Conservation (phyloP, 163 green algal genomes). For the Volvox carteri region DNA sequence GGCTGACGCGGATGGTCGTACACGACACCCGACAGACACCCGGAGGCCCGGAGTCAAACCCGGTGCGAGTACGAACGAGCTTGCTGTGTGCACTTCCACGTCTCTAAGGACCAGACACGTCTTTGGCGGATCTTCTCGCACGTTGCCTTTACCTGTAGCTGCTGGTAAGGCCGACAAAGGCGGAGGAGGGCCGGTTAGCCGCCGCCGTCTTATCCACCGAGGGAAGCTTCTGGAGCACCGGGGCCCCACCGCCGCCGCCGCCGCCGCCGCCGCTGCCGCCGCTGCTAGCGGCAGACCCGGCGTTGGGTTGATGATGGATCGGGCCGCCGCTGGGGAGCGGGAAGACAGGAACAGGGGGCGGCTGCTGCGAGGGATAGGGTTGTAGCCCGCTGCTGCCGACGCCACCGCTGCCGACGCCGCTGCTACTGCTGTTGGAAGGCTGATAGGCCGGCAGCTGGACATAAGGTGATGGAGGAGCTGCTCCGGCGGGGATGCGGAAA, state of each 20-base stretch:
- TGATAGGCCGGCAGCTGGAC: slow-evolving; percentile 8
- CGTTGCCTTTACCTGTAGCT: slow-evolving; percentile 47
- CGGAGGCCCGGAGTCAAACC: too few relatives aligned
- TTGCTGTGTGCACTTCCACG: too few relatives aligned
- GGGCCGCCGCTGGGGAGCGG: background rate
- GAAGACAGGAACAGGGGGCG: background rate
- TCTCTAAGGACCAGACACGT: too few relatives aligned
- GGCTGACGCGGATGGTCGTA: too few relatives aligned
- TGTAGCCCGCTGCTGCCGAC: background rate
- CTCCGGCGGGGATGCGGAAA: background rate
- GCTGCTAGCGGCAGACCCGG: too few relatives aligned
- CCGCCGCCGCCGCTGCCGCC: too few relatives aligned
- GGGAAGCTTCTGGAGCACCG: background rate
- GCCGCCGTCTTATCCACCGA: slow-evolving; percentile 14
- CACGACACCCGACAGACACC: too few relatives aligned
- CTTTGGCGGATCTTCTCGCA: too few relatives aligned
- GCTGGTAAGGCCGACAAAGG: slow-evolving; percentile 19
- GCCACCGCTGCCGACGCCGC: too few relatives aligned
- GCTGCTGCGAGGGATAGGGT: background rate
- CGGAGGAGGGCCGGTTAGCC: slow-evolving; percentile 17
- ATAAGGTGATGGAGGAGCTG: background rate
- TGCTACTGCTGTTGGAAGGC: too few relatives aligned
- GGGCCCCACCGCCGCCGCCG: background rate
- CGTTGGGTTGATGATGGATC: background rate
- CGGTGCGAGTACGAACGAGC: too few relatives aligned